Evolutionary conservation across 441 rosid genomes (phyloP).

Genomic region (Adansonia rubrostipa): DNA sequence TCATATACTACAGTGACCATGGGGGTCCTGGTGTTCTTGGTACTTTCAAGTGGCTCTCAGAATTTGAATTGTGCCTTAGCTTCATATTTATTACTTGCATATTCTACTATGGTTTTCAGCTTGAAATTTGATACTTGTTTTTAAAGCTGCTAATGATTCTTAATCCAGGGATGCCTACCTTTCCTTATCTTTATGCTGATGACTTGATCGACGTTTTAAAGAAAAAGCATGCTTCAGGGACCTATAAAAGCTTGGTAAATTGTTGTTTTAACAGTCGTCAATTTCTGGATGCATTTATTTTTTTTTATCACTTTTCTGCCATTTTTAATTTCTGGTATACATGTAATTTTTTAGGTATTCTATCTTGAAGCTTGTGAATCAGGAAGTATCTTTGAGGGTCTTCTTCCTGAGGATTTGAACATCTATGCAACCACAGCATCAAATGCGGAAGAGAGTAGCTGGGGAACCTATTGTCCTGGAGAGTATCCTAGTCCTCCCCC

Average conservation of each 20-base stretch:
- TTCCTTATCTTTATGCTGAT: slow-evolving; percentile 74
- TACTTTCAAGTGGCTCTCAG: slow-evolving; percentile 23
- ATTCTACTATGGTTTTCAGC: neutral
- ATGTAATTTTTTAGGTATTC: slow-evolving; percentile 61
- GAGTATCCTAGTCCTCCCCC: slow-evolving; percentile 83
- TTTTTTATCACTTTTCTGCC: neutral
- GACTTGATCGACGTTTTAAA: slow-evolving; percentile 73
- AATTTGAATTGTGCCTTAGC: neutral
- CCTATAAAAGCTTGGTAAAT: slow-evolving; percentile 81
- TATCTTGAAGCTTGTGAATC: slow-evolving; percentile 98
- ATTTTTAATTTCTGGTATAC: slow-evolving; percentile 10
- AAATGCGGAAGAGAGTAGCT: slow-evolving; percentile 91
- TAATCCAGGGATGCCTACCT: slow-evolving; percentile 85
- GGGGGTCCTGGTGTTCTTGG: slow-evolving; percentile 98
- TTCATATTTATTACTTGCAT: neutral
- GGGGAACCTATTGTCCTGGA: slow-evolving; percentile 97
- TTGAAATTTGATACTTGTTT: neutral
- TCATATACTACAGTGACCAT: slow-evolving; percentile 86
- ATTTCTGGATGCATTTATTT: neutral
- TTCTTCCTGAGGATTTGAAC: slow-evolving; percentile 81
- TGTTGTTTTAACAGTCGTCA: neutral
- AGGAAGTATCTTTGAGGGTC: slow-evolving; percentile 96
- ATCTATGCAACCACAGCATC: slow-evolving; percentile 95
- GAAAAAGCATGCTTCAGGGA: slow-evolving; percentile 81
- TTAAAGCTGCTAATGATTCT: slow-evolving; percentile 11